phyloP scores from a whole-genome alignment of 352 stramenopile genomes.

The Phytophthora hybrid region DNA sequence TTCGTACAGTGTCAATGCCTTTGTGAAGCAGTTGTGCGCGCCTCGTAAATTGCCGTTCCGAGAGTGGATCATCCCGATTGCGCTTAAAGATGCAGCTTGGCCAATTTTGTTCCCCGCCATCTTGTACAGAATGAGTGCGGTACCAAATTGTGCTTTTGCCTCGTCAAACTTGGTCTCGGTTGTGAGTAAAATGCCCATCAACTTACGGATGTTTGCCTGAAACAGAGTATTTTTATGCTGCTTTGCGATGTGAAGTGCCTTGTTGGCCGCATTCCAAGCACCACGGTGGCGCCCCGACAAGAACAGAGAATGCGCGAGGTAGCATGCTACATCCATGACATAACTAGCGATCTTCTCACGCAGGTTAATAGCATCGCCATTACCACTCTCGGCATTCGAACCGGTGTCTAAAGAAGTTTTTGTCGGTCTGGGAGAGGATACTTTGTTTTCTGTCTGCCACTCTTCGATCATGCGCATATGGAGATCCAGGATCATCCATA shows the following conservation, averaged over 20 bases:
- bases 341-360: conserved; percentile 64
- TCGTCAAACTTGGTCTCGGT: conserved; percentile 87
- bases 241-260: conserved; percentile 80
- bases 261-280: conserved; percentile 77
- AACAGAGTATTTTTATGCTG: conserved; percentile 71
- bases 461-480: conserved; percentile 80
- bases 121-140: conserved; percentile 82
- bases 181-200: conserved; percentile 83
- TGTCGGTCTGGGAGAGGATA: conserved; percentile 1
- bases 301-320: conserved; percentile 80
- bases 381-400: conserved; percentile 6
- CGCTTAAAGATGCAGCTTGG: conserved; percentile 76
- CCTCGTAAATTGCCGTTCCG: conserved; percentile 80
- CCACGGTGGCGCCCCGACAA: conserved; percentile 76
- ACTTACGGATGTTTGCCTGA: conserved; percentile 79
- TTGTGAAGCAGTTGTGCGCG: conserved; percentile 84
- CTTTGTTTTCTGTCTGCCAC: conserved; percentile 45
- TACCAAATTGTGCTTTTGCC: conserved; percentile 81
- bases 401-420: conserved; percentile 6
- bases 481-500: conserved; percentile 85
- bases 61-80: conserved; percentile 85
- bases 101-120: conserved; percentile 78
- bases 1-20: conserved; percentile 82
- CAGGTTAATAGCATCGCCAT: conserved; percentile 23
- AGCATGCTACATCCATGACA: conserved; percentile 75